Percentiles rank a stretch among this genome's conserved stretches.
phyloP scores from a whole-genome alignment of 1,139 yeast species.

The Candida sp. region DNA sequence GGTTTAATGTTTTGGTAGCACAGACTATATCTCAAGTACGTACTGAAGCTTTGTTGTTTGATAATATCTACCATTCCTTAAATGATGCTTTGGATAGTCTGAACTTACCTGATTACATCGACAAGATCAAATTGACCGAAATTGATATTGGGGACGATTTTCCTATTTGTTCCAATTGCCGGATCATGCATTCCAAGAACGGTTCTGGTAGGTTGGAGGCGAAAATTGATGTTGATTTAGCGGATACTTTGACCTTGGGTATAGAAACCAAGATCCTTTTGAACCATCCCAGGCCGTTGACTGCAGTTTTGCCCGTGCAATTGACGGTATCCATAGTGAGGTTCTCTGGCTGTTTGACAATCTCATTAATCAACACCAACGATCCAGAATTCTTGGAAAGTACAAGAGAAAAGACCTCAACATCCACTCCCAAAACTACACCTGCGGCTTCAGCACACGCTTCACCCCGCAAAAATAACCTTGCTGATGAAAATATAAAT shows the following conservation, averaged over 20 bases:
- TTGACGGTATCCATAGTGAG: constrained; percentile 85
- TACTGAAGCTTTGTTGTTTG: constrained; percentile 78
- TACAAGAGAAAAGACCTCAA: constrained; percentile 2
- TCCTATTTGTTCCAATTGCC: constrained; percentile 92
- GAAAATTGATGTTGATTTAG: constrained; percentile 87
- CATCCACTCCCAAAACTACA: neutral
- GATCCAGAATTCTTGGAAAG: constrained; percentile 30
- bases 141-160: constrained; percentile 93
- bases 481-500: constrained; percentile 1
- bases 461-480: neutral
- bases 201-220: constrained; percentile 69
- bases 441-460: neutral
- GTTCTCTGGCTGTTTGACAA: constrained; percentile 89
- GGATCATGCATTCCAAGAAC: constrained; percentile 59
- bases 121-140: constrained; percentile 75
- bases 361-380: constrained; percentile 61
- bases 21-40: constrained; percentile 87
- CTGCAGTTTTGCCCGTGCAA: constrained; percentile 83
- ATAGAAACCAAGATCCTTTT: constrained; percentile 78
- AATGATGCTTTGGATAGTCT: constrained; percentile 51
- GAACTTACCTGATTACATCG: constrained; percentile 76
- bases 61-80: constrained; percentile 78
- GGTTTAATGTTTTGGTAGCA: constrained; percentile 94
- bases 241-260: constrained; percentile 88
- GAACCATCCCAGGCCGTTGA: constrained; percentile 80